Base-by-base conservation (phyloP, 2,329 filamentous ascomycete species). In the Alternaria triticina region DNA sequence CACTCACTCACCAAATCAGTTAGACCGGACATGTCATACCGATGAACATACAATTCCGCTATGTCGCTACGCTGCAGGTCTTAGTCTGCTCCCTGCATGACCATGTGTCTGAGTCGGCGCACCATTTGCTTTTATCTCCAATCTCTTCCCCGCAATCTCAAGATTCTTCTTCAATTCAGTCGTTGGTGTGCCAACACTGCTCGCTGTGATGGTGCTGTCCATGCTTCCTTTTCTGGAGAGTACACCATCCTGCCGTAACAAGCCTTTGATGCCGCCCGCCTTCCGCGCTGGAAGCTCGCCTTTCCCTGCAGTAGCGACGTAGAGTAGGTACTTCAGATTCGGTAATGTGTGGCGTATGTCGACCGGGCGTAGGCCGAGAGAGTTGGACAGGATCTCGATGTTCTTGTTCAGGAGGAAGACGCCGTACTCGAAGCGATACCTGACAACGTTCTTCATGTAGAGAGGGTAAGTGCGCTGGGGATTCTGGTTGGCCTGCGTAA, bases 341-440 rank as follows among this genome's bases (percentile, higher is more conserved):
- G 95, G 94, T 7, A 98, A 82, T 0, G 95, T 97, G 70, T 98
- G 93, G 5, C 96, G 88, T 17, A 97, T 93, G 74, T 99, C 96
- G 66, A 97, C 86, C 1, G 97, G 90, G 50, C 90, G 89, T 12
- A 97, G 83, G 0, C 91, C 91, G 68, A 94, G 89, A 1, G 83
- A 81, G 63, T 85, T 86, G 20, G 81, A 81, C 11, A 91, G 77
- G 51, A 89, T 84, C 70, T 98, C 94, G 59, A 99, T 94, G 75
- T 98, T 85, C 81, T 98, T 97, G 82, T 98, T 98, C 13, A 99
- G 86, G n/a, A 98, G 83, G 73, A 98, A 99, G 76, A 97, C 96
- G 11, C 86, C 96, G 78, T 98, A 99, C 73, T 98, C 95, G 79
- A 98, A 98, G 3, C 95, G 90, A 82, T 95, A 98, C 49, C 94